These are phyloP conservation scores for Castanopsis chinensis DNA, from an alignment of 306 rosid species.

Conservation along the genomic window DNA sequence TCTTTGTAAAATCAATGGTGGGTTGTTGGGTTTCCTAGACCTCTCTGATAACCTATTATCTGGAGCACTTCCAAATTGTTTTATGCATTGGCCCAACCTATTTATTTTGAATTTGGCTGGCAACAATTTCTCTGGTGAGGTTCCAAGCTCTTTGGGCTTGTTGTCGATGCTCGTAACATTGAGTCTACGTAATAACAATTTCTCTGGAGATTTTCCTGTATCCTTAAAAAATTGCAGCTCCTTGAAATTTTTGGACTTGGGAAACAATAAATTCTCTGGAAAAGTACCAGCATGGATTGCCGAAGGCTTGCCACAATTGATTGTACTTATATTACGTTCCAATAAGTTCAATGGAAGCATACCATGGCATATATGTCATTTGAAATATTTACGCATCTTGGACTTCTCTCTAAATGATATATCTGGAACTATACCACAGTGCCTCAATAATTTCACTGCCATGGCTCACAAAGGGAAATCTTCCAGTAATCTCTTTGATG, in stretches of 20 bases:
- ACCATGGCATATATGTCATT: conserved; percentile 16
- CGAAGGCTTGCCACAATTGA: background rate
- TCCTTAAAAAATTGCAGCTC: background rate
- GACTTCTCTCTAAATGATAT: conserved; percentile 16
- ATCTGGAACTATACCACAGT: background rate
- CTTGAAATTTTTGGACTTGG: conserved; percentile 18
- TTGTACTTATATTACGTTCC: conserved; percentile 9
- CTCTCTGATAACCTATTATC: background rate
- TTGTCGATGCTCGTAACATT: background rate
- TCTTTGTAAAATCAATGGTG: background rate
- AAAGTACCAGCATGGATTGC: conserved; percentile 28
- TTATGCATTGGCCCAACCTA: background rate
- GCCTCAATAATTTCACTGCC: conserved; percentile 9
- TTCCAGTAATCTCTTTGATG: no score
- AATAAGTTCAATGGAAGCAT: conserved; percentile 16
- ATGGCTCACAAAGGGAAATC: background rate
- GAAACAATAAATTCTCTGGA: conserved; percentile 26
- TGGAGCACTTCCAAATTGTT: background rate
- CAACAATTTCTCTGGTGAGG: background rate
- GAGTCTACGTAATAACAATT: background rate
- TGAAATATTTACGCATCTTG: background rate
- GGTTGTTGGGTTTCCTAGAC: background rate
- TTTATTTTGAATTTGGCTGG: background rate
- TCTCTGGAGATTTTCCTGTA: background rate
- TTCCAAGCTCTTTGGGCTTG: background rate